Evolutionary conservation across 2,329 filamentous ascomycete species (phyloP), one percentile per base, ranked within the genome.

Genomic region (Plectosphaerella plurivora): DNA sequence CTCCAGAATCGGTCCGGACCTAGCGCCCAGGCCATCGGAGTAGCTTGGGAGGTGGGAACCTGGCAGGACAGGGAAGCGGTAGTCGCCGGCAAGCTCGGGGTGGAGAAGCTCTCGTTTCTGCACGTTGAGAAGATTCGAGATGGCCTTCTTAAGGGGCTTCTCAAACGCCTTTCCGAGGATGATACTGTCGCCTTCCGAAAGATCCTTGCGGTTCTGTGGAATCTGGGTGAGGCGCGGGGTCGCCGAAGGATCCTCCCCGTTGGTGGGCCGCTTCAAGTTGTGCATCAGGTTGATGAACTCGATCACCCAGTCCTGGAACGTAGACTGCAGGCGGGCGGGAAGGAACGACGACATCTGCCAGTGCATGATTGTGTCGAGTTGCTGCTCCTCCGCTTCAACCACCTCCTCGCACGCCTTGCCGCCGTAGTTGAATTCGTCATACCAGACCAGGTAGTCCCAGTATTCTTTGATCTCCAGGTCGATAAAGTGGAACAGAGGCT

Each of bases 361-460:
- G 70, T 96, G 89, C 92, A 99, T 97, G 62, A 99, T 84, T 11
- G 89, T 94, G 61, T 97, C 88, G 14, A 97, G 79, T 3, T 83
- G 79, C 65, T 97, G 91, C 45, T 88, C 84, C 5, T 81, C 76
- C 5, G 72, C 70, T 61, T 93, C 90, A 8, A 88, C 78, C 4
- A 97, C 89, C 62, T 94, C 83, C 48, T 87, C 83, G 59, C 91
- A 96, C 4, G 89, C 94, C 64, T 95, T 95, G 55, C 94, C 94
- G 51, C 94, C 95, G 63, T 97, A 97, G 74, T 99, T 99, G 77
- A 93, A 97, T 70, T 97, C 91, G 61, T 99, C 94, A 60, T 97
- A 97, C 94, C 94, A 99, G 4, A 97, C 86, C 0, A 99, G 83
- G 63, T 97, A 97, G 68, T 99, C 94, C 94, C 94, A 99, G 70